These are phyloP conservation scores for Puccinia sorghi DNA, from an alignment of 1,284 basidiomycete species.

Conservation along the genomic window DNA sequence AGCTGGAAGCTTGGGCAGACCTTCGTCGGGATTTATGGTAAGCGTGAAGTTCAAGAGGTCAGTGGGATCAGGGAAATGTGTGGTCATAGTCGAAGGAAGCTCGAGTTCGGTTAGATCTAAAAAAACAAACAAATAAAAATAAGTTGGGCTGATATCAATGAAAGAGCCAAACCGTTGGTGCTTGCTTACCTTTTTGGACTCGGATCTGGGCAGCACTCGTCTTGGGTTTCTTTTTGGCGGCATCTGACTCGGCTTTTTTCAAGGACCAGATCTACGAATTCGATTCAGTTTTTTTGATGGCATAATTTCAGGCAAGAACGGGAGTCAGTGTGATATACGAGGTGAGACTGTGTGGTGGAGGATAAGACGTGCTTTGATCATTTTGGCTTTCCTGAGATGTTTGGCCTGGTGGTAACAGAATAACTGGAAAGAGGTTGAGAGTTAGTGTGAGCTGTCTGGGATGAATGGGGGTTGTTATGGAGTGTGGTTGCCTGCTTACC, in stretches of 20 bases:
- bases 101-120: conserved; percentile 95
- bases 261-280: conserved; percentile 84
- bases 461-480: neutral
- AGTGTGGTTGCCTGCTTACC: too few relatives aligned
- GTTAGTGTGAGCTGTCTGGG: too few relatives aligned
- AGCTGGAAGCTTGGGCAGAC: conserved; percentile 60
- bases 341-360: neutral
- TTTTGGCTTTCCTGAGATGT: neutral
- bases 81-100: conserved; percentile 92
- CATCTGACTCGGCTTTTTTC: conserved; percentile 94
- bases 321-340: neutral
- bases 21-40: conserved; percentile 94
- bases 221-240: conserved; percentile 92
- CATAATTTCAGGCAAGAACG: neutral
- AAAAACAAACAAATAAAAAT: neutral
- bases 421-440: too few relatives aligned
- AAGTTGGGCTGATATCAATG: neutral
- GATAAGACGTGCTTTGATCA: conserved; percentile 2
- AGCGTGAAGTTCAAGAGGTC: conserved; percentile 95
- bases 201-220: conserved; percentile 95
- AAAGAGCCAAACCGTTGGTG: neutral
- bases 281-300: neutral
- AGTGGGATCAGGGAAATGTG: conserved; percentile 81
- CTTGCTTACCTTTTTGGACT: conserved; percentile 87
- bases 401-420: too few relatives aligned